Evolutionary conservation across 2,329 filamentous ascomycete species (phyloP), one percentile per base, ranked within the genome.

Genomic region (Ascochyta clinopodiicola): DNA sequence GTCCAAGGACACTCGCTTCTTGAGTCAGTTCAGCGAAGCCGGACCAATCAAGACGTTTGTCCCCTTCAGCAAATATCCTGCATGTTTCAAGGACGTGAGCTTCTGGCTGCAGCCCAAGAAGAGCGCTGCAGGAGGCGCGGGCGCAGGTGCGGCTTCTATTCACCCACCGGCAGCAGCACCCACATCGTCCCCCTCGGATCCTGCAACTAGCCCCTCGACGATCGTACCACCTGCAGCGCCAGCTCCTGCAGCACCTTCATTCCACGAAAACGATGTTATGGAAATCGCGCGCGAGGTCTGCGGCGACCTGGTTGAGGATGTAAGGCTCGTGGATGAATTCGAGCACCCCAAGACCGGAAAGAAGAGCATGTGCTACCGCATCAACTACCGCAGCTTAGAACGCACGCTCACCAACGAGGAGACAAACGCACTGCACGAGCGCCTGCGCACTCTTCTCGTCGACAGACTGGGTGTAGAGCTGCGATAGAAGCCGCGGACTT

Each of bases 231-330:
- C 82, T 77, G 3, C 82, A 79, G 12, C 59, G n/a, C 46, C 61
- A 12, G 56, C 57, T 8, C 53, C 62, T 22, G 6, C 53, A 13
- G 21, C 51, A 5, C 46, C 51, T 17, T 69, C 77, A 0, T 92
- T 96, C 72, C 94, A 98, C 75, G 93, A 96, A 74, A 98, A 98
- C 77, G 95, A 99, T 75, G 82, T 98, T 46, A 98, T 98, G 94
- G 95, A 98, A 77, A 84, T 97, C 52, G 90, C 97, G 17, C 87
- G 95, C 62, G 88, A 88, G 64, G 82, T 94, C 42, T 91, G 87
- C 9, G 93, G 92, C 45, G 90, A 96, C 73, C 77, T 87, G 21
- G 92, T 95, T 32, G 95, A 99, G 78, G 92, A 96, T 74, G 94
- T 98, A 45, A 82, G 81, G 58, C 81, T 96, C 25, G 86, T 91